A percentile compares a stretch with the other conserved stretches of the same genome.
Conservation (phyloP, 164 flowering plant species). For the Macadamia integrifolia region DNA sequence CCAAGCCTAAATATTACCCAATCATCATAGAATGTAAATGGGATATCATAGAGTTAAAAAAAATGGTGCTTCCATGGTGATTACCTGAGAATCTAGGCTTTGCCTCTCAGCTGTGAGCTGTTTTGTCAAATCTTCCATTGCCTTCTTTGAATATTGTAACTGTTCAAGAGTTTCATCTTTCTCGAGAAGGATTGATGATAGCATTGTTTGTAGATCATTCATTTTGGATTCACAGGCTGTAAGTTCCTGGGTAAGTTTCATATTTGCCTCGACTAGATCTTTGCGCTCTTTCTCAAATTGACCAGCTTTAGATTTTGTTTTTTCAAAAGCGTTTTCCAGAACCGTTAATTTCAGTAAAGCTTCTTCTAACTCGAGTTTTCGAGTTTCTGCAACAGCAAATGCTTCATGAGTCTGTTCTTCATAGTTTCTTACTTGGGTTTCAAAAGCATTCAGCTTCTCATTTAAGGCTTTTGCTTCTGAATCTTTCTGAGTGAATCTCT, state of each 20-base stretch:
- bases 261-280: constrained; percentile 57
- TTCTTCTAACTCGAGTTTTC: constrained; percentile 61
- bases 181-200: constrained; percentile 38
- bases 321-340: constrained; percentile 44
- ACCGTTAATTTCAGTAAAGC: constrained; percentile 38
- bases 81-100: constrained; percentile 63
- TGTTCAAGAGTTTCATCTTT: constrained; percentile 48
- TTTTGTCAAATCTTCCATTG: constrained; percentile 52
- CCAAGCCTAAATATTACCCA: neutral
- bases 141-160: constrained; percentile 44
- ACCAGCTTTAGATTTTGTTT: constrained; percentile 36
- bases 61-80: neutral
- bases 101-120: constrained; percentile 51
- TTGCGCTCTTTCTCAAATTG: constrained; percentile 45
- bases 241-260: constrained; percentile 61
- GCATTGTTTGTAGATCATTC: constrained; percentile 38
- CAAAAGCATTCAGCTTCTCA: constrained; percentile 45
- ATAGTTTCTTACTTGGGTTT: constrained; percentile 30
- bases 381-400: constrained; percentile 33
- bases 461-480: constrained; percentile 51
- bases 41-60: neutral
- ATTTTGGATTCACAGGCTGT: constrained; percentile 47
- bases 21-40: neutral
- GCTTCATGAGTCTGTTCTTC: constrained; percentile 48
- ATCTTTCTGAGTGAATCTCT: constrained; percentile 34